Evolutionary conservation across 129 eudicot species (phyloP), one percentile per base, ranked within the genome.

Genomic region (Logfia minima): DNA sequence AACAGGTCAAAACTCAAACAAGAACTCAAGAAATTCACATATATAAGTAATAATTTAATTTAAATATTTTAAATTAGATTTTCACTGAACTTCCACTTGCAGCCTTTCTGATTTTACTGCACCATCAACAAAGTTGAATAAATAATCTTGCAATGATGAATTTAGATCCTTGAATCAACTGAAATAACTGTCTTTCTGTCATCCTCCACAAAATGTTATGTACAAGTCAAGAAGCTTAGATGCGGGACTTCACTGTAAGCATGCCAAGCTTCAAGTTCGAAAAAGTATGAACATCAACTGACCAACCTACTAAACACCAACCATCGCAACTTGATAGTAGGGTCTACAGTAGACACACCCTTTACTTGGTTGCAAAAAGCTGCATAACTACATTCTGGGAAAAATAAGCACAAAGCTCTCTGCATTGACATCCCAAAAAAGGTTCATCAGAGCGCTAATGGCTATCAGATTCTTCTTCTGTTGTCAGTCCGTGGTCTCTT

Each of bases 381-480:
- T 18, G 45, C 4, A 32, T 66, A 66, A n/a, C 45, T 32, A 45
- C 10, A 66, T 66, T 32, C 5, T 13, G 22, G 18, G 48, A 32
- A 66, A 31, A 32, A 31, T 6, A 17, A 18, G 14, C 70, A 7
- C 70, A 29, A 32, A n/a, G 32, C 31, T 66, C 70, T 65, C 14
- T 17, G 32, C 17, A 32, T 7, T 31, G 70, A 16, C 43, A 66
- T 66, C 45, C 22, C 43, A 66, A 28, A 52, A 29, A 41, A 26
- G 63, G 63, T 63, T 26, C n/a, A 61, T 37, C 45, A 48, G 32
- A 45, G 21, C 8, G 64, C 59, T 64, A 66, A 56, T 56, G 65
- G 75, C 39, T 58, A 51, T 86, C 66, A 94, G 41, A 94, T 94
- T 87, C 98, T 86, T 87, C 98, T 86, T 84, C 97, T 83, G 43